phyloP scores from a whole-genome alignment of 805 yeast species.

The Metschnikowia anglica region DNA sequence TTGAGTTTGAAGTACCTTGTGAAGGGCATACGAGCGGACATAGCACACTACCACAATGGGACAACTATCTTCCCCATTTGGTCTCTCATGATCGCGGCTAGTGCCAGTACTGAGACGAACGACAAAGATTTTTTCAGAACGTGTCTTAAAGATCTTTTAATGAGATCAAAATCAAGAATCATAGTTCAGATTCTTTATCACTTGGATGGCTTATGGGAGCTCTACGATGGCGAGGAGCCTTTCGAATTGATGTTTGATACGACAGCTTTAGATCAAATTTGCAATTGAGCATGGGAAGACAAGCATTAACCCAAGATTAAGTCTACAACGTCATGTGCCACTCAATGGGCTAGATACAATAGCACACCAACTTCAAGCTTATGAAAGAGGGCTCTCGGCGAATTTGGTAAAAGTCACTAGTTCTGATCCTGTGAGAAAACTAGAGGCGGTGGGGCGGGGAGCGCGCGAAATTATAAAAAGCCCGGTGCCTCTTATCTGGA shows the following conservation, averaged over 20 bases:
- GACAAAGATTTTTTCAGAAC: conserved; percentile 11
- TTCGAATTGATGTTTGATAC: conserved; percentile 18
- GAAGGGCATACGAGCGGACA: conserved; percentile 10
- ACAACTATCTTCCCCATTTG: conserved; percentile 18
- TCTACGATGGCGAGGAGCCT: conserved; percentile 17
- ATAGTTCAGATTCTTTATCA: conserved; percentile 12
- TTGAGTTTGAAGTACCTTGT: conserved; percentile 3
- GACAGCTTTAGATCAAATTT: conserved; percentile 16
- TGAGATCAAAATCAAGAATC: conserved; percentile 11
- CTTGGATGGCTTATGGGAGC: conserved; percentile 17
- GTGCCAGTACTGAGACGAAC: conserved; percentile 7
- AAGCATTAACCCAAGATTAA: not conserved
- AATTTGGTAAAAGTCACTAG: no score
- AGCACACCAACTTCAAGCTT: no score
- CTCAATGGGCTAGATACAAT: no score
- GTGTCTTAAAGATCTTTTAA: conserved; percentile 5
- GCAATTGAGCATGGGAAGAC: conserved; percentile 6
- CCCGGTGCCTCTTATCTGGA: no score
- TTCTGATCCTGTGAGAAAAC: no score
- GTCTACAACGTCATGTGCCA: not conserved
- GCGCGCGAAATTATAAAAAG: no score
- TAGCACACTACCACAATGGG: conserved; percentile 9
- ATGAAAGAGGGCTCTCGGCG: no score
- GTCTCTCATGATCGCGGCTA: conserved; percentile 19
- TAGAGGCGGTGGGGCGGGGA: no score